Base-by-base conservation (phyloP, 805 yeast genomes). In the Candida sanyiensis region DNA sequence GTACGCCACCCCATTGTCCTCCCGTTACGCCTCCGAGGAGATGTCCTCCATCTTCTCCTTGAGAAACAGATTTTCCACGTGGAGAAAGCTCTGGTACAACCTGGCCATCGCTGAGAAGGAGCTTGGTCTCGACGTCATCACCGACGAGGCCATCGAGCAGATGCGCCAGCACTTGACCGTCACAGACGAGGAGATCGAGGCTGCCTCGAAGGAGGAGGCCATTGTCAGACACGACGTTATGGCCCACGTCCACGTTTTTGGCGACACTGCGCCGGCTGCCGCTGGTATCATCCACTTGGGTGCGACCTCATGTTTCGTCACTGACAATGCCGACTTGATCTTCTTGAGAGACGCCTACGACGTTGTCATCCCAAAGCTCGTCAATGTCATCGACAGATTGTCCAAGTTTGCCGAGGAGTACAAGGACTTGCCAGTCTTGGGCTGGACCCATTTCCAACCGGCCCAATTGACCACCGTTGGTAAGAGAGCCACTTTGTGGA, bases 401-500 rank as follows among this genome's bases (percentile, higher is more conserved):
- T 66, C 87, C 44, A 69, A 83, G 60, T 93, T 93, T 63, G 97
- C 98, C 33, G 60, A 87, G 48, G 78, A 84, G 63, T 77, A 90
- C 73, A 93, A 93, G 69, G 97, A 93, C 63, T 65, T 89, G 65
- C 97, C 98, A 26, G 96, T 89, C 31, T 74, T 93, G 50, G 98
- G 98, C 25, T 93, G 97, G 97, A 93, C 98, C 42, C 98, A 93
- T 66, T 93, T 93, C 78, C 98, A 93, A 71, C 98, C 98, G 12
- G 98, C 98, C 38, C 98, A 93, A 70, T 77, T 93, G 62, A 90
- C 97, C 51, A 93, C 98, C 24, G 95, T 93, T 47, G 98, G 98
- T 63, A 93, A 93, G 73, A 83, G 98, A 68, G 94, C 95, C 40
- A 88, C 97, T 32, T 71, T 93, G 58, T 93, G 98, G 98, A 71